Evolutionary conservation across 805 yeast genomes (phyloP), one percentile per base, ranked within the genome.

Genomic region (Schizosaccharomyces octosporus): DNA sequence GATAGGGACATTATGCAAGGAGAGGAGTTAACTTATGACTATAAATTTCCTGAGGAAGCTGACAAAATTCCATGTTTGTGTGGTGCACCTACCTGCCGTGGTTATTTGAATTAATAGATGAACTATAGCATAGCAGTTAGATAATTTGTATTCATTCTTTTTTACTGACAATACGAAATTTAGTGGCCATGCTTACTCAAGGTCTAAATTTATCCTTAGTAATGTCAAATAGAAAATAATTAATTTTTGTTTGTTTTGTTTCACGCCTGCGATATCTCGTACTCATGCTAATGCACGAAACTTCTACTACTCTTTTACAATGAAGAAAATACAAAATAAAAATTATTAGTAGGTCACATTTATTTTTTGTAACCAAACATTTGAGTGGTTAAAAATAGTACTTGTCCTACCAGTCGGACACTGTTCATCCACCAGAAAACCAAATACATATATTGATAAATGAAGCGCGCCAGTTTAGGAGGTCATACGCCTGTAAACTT

Each of bases 51-150:
- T 5, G 48, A 41, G 27, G 66, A 65, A 41, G 65, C 64, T 24
- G 65, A 66, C 51, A 62, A 68, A 17, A 66, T 66, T 36, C 69
- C 87, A 13, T 93, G 99, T 74, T 76, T 87, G 15, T 93, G 99
- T 76, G 99, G 99, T 3, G 89, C 97, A 1, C 82, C 88, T 0
- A 88, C 85, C 0, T 93, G 99, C 73, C 88, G 88, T 71, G 97
- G 97, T 0, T 90, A 80, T 69, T 76, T 90, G 67, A 90, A 90
- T 69, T 89, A 61, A 41, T 19, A 21, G 36, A 24, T 9, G 9
- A 51, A 13, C 41, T 36, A 36, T 5, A 36, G 17, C 11, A 36
- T 36, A 36, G 41, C 3, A 36, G 41, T 6, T 36, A 7, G 41
- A 36, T 36, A 4, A 6, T 36, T 36, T 36, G 15, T 13, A 11